These are phyloP conservation scores for Voacanga thouarsii DNA, from an alignment of 257 asterid species.

Conservation along the genomic window DNA sequence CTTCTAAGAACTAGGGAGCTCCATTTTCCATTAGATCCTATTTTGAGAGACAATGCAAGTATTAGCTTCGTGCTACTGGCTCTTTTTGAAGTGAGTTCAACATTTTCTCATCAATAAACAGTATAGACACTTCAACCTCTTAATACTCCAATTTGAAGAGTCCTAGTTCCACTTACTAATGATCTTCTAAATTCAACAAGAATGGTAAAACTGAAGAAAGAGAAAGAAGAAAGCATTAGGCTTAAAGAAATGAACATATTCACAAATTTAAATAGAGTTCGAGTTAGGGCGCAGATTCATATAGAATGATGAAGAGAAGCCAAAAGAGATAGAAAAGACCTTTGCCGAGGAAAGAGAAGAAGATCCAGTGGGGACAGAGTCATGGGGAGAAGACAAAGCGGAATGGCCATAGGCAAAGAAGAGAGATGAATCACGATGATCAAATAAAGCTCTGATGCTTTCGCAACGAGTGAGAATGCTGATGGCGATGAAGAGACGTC, in stretches of 20 bases:
- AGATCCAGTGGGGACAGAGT: constrained; percentile 31
- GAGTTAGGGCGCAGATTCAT: background rate
- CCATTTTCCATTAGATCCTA: background rate
- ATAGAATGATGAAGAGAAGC: background rate
- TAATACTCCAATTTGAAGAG: background rate
- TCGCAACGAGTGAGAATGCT: constrained; percentile 82
- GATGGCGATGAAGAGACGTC: constrained; percentile 51
- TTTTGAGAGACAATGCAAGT: background rate
- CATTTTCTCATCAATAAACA: background rate
- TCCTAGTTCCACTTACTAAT: background rate
- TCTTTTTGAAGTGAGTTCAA: background rate
- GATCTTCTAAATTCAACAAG: background rate
- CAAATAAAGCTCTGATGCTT: constrained; percentile 98
- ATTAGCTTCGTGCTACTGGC: background rate
- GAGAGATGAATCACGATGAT: constrained; percentile 78
- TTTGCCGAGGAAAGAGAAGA: constrained; percentile 45
- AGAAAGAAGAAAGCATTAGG: background rate
- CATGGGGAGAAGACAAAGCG: constrained; percentile 61
- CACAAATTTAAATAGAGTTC: background rate
- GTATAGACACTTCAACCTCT: too few relatives aligned
- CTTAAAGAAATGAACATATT: background rate
- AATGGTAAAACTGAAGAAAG: background rate
- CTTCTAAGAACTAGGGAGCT: background rate
- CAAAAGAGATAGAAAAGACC: constrained; percentile 29
- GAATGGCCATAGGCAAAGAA: constrained; percentile 84